Conservation (phyloP, 768 basidiomycete genomes). For the Epithele typhae region DNA sequence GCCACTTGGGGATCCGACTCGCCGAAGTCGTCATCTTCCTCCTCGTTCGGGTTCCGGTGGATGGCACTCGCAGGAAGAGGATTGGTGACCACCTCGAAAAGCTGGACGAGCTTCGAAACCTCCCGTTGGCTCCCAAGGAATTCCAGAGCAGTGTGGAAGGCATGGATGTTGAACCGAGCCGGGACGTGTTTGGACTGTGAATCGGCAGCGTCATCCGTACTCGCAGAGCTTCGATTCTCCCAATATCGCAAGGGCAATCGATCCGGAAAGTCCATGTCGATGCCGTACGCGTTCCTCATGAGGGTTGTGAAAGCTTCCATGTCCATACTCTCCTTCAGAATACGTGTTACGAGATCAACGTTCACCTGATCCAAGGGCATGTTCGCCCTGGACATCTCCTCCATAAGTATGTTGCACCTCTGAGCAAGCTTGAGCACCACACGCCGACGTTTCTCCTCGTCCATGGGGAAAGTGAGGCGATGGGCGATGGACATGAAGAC, state of each 20-base stretch:
- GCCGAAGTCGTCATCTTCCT: conserved; percentile 58
- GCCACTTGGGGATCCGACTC: conserved; percentile 34
- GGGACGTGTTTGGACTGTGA: conserved; percentile 12
- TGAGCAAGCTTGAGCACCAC: conserved; percentile 40
- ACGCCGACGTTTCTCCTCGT: conserved; percentile 29
- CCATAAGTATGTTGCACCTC: conserved; percentile 47
- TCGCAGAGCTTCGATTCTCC: conserved; percentile 10
- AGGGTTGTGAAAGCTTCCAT: conserved; percentile 51
- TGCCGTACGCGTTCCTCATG: conserved; percentile 66
- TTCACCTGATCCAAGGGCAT: conserved; percentile 54
- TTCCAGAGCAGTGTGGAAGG: conserved; percentile 72
- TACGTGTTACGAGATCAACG: conserved; percentile 63
- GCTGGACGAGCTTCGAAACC: conserved; percentile 63
- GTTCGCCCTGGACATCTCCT: conserved; percentile 48
- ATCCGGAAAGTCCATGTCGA: conserved; percentile 76
- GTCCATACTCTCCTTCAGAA: conserved; percentile 64
- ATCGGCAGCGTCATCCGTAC: not conserved
- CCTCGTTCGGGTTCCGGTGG: conserved; percentile 51
- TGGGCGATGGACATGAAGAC: conserved; percentile 69
- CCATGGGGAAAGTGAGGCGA: conserved; percentile 58
- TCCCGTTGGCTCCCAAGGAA: conserved; percentile 58
- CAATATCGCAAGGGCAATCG: conserved; percentile 49
- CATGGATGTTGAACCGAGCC: conserved; percentile 47
- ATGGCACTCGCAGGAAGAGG: conserved; percentile 52
- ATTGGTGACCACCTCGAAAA: conserved; percentile 75